These are phyloP conservation scores for Volvox carteri DNA, from an alignment of 163 green algal species.

Conservation along the genomic window DNA sequence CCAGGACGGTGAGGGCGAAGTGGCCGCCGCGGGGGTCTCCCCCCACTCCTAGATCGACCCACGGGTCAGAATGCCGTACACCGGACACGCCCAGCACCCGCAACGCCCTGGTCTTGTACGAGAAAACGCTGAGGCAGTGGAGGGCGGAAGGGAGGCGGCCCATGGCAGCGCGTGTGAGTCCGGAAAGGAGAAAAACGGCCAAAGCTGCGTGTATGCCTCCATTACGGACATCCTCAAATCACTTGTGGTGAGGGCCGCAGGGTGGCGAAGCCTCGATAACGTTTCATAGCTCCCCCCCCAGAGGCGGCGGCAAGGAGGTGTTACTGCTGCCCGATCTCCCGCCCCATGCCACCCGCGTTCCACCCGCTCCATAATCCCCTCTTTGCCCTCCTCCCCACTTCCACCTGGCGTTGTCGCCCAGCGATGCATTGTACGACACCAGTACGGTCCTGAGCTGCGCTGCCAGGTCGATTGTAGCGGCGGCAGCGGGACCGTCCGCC, in stretches of 20 bases:
- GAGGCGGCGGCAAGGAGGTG: no score
- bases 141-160: not conserved
- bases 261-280: no score
- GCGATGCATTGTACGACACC: not conserved
- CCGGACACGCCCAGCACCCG: conserved; percentile 17
- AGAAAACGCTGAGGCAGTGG: conserved; percentile 27
- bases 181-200: not conserved
- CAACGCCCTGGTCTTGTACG: not conserved
- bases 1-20: conserved; percentile 11
- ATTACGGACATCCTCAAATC: no score
- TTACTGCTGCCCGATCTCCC: no score
- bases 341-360: no score
- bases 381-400: not conserved
- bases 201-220: no score
- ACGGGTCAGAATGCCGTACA: conserved; percentile 9
- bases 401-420: not conserved
- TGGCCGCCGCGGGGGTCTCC: conserved; percentile 16
- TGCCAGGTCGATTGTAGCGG: conserved; percentile 4
- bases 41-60: conserved; percentile 23
- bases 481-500: not conserved
- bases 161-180: not conserved
- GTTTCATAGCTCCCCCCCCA: no score
- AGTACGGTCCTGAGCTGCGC: conserved; percentile 31
- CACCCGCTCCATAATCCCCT: not conserved
- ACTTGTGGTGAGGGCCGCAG: no score